Conservation (phyloP, 2,329 filamentous ascomycete species). For the Didymellaceae sp. region DNA sequence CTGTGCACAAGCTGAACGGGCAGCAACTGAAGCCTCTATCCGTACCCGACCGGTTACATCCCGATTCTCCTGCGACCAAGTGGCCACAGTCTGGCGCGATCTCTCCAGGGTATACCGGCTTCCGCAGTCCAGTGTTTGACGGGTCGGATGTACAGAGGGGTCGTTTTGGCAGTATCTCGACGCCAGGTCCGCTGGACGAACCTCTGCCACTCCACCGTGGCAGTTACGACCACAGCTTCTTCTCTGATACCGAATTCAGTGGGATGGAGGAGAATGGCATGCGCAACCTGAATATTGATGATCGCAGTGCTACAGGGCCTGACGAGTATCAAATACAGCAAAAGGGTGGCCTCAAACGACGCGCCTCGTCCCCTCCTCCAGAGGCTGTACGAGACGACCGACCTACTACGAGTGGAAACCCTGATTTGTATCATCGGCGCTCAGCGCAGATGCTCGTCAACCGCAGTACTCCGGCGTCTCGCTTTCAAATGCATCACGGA, state of each 20-base stretch:
- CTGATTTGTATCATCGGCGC: conserved; percentile 61
- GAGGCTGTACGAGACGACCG: conserved; percentile 59
- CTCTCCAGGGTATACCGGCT: conserved; percentile 52
- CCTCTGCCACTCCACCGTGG: conserved; percentile 62
- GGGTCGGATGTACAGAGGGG: conserved; percentile 43
- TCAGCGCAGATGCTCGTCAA: conserved; percentile 63
- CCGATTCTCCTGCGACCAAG: conserved; percentile 50
- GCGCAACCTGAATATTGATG: conserved; percentile 61
- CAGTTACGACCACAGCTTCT: conserved; percentile 66
- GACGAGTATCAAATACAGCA: conserved; percentile 53
- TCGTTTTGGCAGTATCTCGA: conserved; percentile 58
- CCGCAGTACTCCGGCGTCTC: conserved; percentile 60
- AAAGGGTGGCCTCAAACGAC: conserved; percentile 66
- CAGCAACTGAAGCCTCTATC: conserved; percentile 53
- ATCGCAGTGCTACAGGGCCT: conserved; percentile 55
- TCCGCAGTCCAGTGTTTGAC: conserved; percentile 53
- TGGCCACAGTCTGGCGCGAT: conserved; percentile 52
- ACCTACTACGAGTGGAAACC: conserved; percentile 49
- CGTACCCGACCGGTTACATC: conserved; percentile 52
- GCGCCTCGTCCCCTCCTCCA: conserved; percentile 68
- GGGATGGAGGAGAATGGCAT: conserved; percentile 60
- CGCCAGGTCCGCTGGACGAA: conserved; percentile 57
- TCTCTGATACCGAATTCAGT: conserved; percentile 58
- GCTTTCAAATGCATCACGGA: conserved; percentile 63
- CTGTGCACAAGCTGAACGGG: conserved; percentile 50